Evolutionary conservation across 306 rosid genomes (phyloP).

Genomic region (Mimosa bimucronata): DNA sequence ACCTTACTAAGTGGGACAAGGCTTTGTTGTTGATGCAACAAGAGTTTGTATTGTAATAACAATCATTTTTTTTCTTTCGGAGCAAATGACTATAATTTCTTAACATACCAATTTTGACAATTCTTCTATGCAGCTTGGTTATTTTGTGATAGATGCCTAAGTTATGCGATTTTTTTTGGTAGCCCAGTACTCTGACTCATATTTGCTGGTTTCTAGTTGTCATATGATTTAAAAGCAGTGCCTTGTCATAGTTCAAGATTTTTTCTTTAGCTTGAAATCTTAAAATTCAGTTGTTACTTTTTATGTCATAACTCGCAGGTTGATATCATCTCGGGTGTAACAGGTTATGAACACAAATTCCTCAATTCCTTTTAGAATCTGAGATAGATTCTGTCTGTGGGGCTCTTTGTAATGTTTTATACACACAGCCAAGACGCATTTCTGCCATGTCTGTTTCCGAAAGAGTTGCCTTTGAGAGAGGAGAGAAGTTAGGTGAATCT

Average conservation of each 20-base stretch:
- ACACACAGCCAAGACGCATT: constrained; percentile 97
- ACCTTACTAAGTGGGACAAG: too few relatives aligned
- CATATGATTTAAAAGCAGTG: constrained; percentile 19
- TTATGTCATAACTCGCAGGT: constrained; percentile 55
- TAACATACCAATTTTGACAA: neutral
- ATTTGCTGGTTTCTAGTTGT: constrained; percentile 23
- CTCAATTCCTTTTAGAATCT: constrained; percentile 92
- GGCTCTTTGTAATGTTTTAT: constrained; percentile 81
- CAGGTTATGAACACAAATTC: constrained; percentile 99
- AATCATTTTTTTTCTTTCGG: constrained; percentile 5
- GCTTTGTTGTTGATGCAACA: too few relatives aligned
- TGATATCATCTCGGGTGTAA: constrained; percentile 87
- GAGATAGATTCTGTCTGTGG: constrained; percentile 78
- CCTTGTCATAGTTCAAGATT: constrained; percentile 8
- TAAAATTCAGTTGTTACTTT: constrained; percentile 22
- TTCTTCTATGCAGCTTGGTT: constrained; percentile 8
- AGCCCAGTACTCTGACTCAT: constrained; percentile 22
- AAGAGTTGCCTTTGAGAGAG: constrained; percentile 92
- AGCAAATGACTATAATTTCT: too few relatives aligned
- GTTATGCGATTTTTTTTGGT: neutral
- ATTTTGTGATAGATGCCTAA: neutral
- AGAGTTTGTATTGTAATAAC: neutral
- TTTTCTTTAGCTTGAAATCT: neutral
- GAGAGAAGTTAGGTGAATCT: constrained; percentile 95
- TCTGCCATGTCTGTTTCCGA: constrained; percentile 99